phyloP scores from a whole-genome alignment of 352 stramenopile species.

The Phytophthora colocasiae region DNA sequence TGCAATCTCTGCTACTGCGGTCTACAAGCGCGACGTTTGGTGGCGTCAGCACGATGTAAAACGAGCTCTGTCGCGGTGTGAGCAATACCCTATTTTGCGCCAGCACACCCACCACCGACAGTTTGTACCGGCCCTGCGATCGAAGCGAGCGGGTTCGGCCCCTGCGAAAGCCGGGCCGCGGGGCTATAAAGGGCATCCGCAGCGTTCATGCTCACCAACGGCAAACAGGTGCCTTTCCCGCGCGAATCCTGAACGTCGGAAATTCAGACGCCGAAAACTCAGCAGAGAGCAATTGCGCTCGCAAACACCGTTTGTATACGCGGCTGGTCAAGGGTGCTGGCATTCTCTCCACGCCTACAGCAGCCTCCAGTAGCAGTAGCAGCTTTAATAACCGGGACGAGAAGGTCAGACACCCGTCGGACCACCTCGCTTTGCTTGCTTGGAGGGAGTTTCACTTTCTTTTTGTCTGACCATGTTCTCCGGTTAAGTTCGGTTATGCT shows the following conservation, averaged over 20 bases:
- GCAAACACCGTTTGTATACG: background rate
- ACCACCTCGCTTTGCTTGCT: constrained; percentile 20
- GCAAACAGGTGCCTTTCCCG: constrained; percentile 18
- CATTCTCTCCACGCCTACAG: background rate
- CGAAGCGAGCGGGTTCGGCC: constrained; percentile 24
- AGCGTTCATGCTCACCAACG: constrained; percentile 16
- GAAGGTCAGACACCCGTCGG: constrained; percentile 10
- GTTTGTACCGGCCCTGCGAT: background rate
- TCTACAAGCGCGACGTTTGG: no score
- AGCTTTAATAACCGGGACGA: background rate
- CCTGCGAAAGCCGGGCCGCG: constrained; percentile 19
- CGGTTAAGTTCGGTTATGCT: constrained; percentile 7
- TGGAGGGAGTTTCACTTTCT: constrained; percentile 24
- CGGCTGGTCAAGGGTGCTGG: no score
- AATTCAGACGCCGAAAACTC: constrained; percentile 14
- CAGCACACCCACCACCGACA: constrained; percentile 12
- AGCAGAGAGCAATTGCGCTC: background rate
- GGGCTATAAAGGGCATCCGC: constrained; percentile 18
- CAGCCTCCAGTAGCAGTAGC: background rate
- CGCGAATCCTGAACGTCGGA: constrained; percentile 18
- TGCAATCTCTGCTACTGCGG: no score
- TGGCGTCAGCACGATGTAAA: constrained; percentile 5
- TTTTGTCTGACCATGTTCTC: constrained; percentile 7
- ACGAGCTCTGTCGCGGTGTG: constrained; percentile 6
- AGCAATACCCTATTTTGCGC: background rate